These are phyloP conservation scores for Mortierella antarctica DNA, from an alignment of 192 early-diverging fungal species.

Conservation along the genomic window DNA sequence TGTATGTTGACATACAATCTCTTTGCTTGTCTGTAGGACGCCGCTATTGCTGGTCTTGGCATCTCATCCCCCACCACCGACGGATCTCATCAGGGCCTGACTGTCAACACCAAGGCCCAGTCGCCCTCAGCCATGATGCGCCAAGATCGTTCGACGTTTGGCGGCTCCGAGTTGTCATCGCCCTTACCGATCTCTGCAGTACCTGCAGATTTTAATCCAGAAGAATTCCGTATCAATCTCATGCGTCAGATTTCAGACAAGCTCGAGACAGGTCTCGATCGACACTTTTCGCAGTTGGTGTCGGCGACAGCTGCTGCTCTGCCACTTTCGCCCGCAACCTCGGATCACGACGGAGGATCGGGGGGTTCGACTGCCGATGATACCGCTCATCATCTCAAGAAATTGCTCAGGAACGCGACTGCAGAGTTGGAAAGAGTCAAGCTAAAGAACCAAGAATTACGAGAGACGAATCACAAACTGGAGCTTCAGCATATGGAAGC, in stretches of 20 bases:
- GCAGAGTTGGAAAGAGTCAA: slow-evolving; percentile 36
- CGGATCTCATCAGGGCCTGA: slow-evolving; percentile 10
- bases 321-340: slow-evolving; percentile 38
- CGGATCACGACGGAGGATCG: slow-evolving; percentile 18
- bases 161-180: slow-evolving; percentile 13
- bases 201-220: slow-evolving; percentile 39
- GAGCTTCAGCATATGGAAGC: slow-evolving; percentile 35
- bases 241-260: slow-evolving; percentile 49
- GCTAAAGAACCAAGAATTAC: slow-evolving; percentile 43
- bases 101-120: slow-evolving; percentile 38
- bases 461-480: slow-evolving; percentile 37
- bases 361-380: neutral
- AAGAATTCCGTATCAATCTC: slow-evolving; percentile 45
- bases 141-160: slow-evolving; percentile 30
- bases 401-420: slow-evolving; percentile 15
- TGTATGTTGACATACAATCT: neutral
- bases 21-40: slow-evolving; percentile 21
- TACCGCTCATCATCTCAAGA: slow-evolving; percentile 21
- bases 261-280: slow-evolving; percentile 32
- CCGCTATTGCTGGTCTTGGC: slow-evolving; percentile 28
- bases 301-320: slow-evolving; percentile 32
- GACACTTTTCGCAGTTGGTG: slow-evolving; percentile 46
- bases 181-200: slow-evolving; percentile 17
- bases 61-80: slow-evolving; percentile 35
- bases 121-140: slow-evolving; percentile 11